Percentiles rank a stretch among this genome's conserved stretches.
These are phyloP conservation scores for Echium plantagineum DNA, from an alignment of 257 asterid species.

Conservation along the genomic window DNA sequence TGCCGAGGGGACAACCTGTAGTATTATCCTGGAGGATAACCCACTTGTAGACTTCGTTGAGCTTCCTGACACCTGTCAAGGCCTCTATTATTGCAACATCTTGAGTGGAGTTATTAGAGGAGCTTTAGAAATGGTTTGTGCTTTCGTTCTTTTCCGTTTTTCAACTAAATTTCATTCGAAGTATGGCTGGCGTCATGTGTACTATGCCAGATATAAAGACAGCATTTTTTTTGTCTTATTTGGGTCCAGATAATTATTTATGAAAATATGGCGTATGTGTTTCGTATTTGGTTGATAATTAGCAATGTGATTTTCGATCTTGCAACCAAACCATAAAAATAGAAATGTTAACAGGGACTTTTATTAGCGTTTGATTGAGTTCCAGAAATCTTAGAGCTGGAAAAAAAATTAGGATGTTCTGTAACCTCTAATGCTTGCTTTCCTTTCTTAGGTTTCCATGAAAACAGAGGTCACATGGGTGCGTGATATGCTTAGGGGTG, in stretches of 20 bases:
- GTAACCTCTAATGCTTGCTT: not conserved
- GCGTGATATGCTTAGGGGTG: constrained; percentile 96
- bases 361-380: too few species aligned
- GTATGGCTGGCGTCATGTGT: not conserved
- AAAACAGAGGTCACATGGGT: constrained; percentile 93
- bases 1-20: constrained; percentile 90
- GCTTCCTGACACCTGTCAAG: constrained; percentile 96
- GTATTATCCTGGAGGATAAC: constrained; percentile 86
- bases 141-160: not conserved
- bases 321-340: too few species aligned
- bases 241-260: not conserved
- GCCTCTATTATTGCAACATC: constrained; percentile 85
- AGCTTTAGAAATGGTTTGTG: constrained; percentile 91
- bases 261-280: not conserved
- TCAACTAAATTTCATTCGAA: not conserved
- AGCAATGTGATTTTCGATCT: too few species aligned
- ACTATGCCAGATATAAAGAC: not conserved
- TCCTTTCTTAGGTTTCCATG: constrained; percentile 65
- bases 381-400: not conserved
- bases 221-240: too few species aligned
- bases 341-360: not conserved
- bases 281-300: too few species aligned
- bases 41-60: constrained; percentile 96
- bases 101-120: constrained; percentile 91
- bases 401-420: too few species aligned